Conservation (phyloP, 768 basidiomycete genomes). For the Rhizopogon roseolus region DNA sequence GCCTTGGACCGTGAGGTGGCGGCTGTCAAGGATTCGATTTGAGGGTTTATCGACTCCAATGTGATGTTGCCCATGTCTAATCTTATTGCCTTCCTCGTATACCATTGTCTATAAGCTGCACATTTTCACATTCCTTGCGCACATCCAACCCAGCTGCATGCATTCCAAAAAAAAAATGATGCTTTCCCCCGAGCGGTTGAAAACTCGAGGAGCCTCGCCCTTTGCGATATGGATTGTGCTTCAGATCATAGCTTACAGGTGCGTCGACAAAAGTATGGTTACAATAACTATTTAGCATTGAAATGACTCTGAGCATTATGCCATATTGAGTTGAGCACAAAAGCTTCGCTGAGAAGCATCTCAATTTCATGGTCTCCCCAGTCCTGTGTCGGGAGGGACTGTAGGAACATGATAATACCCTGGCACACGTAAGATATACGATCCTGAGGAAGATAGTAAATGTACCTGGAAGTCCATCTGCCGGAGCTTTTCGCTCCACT, state of each 20-base stretch:
- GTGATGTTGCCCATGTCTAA: background rate
- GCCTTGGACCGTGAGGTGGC: constrained; percentile 61
- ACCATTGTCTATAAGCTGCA: background rate
- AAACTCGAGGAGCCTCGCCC: background rate
- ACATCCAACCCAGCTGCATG: background rate
- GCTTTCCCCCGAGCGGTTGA: background rate
- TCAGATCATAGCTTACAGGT: background rate
- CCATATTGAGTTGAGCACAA: constrained; percentile 90
- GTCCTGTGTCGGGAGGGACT: constrained; percentile 84
- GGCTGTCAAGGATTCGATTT: constrained; percentile 28
- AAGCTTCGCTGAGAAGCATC: constrained; percentile 92
- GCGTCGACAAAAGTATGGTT: background rate
- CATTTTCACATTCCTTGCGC: background rate
- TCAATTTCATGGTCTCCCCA: constrained; percentile 98
- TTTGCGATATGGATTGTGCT: background rate
- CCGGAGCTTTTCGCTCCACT: constrained; percentile 89
- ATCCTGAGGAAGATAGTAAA: constrained; percentile 2
- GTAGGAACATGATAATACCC: constrained; percentile 99
- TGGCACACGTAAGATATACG: constrained; percentile 25
- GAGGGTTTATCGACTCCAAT: background rate
- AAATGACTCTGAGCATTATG: constrained; percentile 91
- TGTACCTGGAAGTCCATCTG: constrained; percentile 98
- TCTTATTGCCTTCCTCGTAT: background rate
- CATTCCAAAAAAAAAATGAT: background rate
- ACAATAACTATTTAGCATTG: constrained; percentile 39